Evolutionary conservation across 257 asterid species (phyloP).

Genomic region (Cordia subcordata): DNA sequence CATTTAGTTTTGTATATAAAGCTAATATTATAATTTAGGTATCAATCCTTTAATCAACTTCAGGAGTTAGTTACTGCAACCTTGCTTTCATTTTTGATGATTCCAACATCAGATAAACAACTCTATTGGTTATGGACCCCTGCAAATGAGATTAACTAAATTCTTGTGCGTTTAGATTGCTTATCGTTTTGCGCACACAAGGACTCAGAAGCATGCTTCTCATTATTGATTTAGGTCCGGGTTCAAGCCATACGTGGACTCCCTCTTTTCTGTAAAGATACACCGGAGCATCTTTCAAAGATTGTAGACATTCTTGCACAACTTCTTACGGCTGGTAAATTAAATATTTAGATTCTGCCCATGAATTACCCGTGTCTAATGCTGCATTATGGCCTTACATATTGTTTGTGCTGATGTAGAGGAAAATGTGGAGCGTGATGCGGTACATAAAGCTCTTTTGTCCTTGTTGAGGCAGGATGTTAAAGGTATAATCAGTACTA

Average conservation of each 20-base stretch:
- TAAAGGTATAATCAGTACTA: slow-evolving; percentile 41
- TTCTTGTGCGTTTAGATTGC: not conserved
- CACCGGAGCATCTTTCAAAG: slow-evolving; percentile 89
- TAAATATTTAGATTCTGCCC: slow-evolving; percentile 11
- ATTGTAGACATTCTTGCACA: slow-evolving; percentile 95
- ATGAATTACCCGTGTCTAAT: not conserved
- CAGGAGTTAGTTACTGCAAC: no score
- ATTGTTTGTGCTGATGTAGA: slow-evolving; percentile 33
- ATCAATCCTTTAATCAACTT: no score
- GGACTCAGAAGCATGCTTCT: not conserved
- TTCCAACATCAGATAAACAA: no score
- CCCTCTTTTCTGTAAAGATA: slow-evolving; percentile 96
- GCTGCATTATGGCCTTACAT: slow-evolving; percentile 9
- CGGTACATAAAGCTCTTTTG: slow-evolving; percentile 85
- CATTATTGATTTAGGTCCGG: slow-evolving; percentile 48
- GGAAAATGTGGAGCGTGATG: slow-evolving; percentile 98
- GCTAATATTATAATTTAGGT: no score
- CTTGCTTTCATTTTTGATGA: no score
- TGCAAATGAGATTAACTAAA: not conserved
- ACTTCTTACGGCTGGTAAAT: slow-evolving; percentile 88
- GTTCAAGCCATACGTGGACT: slow-evolving; percentile 98
- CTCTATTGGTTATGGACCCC: not conserved
- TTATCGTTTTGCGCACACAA: no score
- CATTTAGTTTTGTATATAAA: no score
- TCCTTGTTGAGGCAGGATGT: slow-evolving; percentile 91